Evolutionary conservation across 352 stramenopile genomes (phyloP), one percentile per base, ranked within the genome.

Genomic region (Phytophthora multivora): DNA sequence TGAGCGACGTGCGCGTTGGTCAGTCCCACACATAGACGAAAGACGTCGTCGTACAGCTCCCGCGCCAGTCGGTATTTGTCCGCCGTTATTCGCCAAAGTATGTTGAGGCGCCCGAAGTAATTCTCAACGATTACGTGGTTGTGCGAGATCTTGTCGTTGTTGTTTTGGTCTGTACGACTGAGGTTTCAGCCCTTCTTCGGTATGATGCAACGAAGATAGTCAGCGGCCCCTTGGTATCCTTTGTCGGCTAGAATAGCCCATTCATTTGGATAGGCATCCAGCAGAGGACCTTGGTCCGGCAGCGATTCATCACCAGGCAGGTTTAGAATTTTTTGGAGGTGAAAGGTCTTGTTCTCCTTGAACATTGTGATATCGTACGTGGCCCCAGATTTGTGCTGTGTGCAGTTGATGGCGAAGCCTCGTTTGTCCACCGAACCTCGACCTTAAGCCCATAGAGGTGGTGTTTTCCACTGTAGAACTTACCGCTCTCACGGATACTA

Each of bases 381-480:
- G 4, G 31, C 3, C 13, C 31, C 31, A 10, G 3, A 4, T n/a
- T 4, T 12, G 31, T 38, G 31, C 8, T 38, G 4, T 13, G 31
- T 13, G 8, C 31, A 38, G 9, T 38, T 38, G 31, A 38, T 38
- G 3, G 31, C 31, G 31, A 38, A 38, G 3, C 31, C 31, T 38
- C 31, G 31, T n/a, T n/a, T 38, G 8, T 38, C 31, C 4, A 38
- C 8, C n/a, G n/a, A n/a, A 38, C 31, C 9, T 38, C 31, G 2
- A 38, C 31, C 8, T 38, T 38, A 7, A 38, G 31, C 2, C 31
- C 31, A 7, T 38, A 38, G 3, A 38, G 8, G 31, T 38, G n/a
- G n/a, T n/a, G n/a, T n/a, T n/a, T n/a, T n/a, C n/a, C n/a, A 26
- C 35, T 55, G 26, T 50, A 55, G 16, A 13, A 63, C 11, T 19